phyloP scores from a whole-genome alignment of 495 filamentous ascomycete species.

The Annulohypoxylon moriforme region DNA sequence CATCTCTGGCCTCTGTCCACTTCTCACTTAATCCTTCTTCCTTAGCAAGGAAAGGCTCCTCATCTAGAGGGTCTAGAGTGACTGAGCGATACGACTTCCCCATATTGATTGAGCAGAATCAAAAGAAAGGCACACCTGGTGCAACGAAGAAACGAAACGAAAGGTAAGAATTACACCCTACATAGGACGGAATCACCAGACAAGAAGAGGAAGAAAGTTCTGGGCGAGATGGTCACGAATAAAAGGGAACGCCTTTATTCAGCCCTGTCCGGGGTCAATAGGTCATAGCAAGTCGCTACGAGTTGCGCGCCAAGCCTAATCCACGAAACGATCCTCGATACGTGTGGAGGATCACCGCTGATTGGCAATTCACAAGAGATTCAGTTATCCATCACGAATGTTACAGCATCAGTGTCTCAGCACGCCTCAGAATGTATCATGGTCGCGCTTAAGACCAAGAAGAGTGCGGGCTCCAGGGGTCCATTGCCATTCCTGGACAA shows the following conservation, averaged over 20 bases:
- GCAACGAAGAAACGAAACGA: slow-evolving; percentile 47
- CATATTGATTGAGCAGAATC: slow-evolving; percentile 42
- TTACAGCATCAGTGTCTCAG: slow-evolving; percentile 39
- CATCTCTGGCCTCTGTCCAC: slow-evolving; percentile 26
- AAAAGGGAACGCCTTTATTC: slow-evolving; percentile 11
- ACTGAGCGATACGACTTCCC: slow-evolving; percentile 49
- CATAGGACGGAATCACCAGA: slow-evolving; percentile 8
- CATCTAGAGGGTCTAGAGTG: slow-evolving; percentile 53
- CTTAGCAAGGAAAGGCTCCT: slow-evolving; percentile 52
- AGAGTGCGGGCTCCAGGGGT: slow-evolving; percentile 2
- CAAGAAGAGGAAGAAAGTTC: slow-evolving; percentile 22
- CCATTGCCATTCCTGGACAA: slow-evolving; percentile 25
- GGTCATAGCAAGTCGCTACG: slow-evolving; percentile 27
- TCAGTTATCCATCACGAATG: slow-evolving; percentile 19
- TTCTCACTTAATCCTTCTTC: slow-evolving; percentile 42
- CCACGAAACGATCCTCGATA: slow-evolving; percentile 33
- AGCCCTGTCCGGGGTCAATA: slow-evolving; percentile 17
- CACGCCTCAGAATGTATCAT: slow-evolving; percentile 31
- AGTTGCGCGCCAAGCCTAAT: slow-evolving; percentile 17
- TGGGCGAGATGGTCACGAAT: slow-evolving; percentile 6
- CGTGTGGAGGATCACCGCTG: slow-evolving; percentile 29
- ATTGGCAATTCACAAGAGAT: slow-evolving; percentile 30
- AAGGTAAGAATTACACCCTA: slow-evolving; percentile 25
- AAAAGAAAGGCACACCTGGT: slow-evolving; percentile 54
- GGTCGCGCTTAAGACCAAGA: slow-evolving; percentile 18